Conservation (phyloP, 768 basidiomycete genomes). For the Tylopilus plumbeoviolaceoides region DNA sequence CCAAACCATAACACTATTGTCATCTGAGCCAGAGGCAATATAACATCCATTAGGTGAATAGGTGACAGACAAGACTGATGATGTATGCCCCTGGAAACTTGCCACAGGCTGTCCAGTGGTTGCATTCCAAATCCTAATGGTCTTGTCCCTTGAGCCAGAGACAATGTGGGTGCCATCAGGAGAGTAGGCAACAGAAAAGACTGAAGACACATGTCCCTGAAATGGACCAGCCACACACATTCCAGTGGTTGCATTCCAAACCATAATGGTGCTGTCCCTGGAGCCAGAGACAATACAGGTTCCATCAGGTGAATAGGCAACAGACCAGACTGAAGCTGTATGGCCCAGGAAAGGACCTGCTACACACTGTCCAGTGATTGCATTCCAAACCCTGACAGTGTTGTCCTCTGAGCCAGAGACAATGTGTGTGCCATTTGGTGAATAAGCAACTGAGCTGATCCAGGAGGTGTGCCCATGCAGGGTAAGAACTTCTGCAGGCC, state of each 20-base stretch:
- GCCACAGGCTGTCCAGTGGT: neutral
- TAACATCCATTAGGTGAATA: neutral
- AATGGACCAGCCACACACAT: neutral
- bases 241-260: neutral
- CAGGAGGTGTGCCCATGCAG: too few relatives aligned
- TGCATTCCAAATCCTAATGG: neutral
- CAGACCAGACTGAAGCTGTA: neutral
- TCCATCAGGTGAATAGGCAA: neutral
- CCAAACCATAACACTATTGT: slow-evolving; percentile 11
- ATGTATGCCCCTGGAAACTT: neutral
- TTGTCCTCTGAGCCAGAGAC: neutral
- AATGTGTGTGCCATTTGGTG: neutral
- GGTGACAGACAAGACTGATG: neutral
- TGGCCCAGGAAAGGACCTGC: neutral
- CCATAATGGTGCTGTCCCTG: neutral
- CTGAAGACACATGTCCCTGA: neutral
- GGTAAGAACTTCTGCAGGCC: too few relatives aligned
- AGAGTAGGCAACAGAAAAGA: neutral
- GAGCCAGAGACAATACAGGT: neutral
- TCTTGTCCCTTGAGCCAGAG: too few relatives aligned
- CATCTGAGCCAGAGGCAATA: neutral
- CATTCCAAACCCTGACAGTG: neutral
- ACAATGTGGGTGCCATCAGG: neutral
- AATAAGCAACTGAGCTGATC: neutral
- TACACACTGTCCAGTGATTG: neutral